Conservation (phyloP, 345 rosid genomes). For the Salix suchowensis region DNA sequence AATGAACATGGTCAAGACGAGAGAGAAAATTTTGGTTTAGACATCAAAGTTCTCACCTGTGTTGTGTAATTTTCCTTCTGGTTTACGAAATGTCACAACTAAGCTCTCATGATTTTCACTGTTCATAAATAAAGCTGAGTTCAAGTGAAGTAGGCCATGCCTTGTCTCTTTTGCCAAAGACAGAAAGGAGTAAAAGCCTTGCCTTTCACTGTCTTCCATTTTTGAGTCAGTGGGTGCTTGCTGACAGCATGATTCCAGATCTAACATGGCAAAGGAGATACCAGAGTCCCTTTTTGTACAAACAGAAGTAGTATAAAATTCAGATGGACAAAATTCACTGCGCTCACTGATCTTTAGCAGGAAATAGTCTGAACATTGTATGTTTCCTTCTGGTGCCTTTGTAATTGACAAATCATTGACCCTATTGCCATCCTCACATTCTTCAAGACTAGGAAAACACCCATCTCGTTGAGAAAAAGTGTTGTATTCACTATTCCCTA, state of each 20-base stretch:
- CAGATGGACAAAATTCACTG: slow-evolving; percentile 16
- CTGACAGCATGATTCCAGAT: slow-evolving; percentile 9
- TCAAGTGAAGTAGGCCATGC: slow-evolving; percentile 10
- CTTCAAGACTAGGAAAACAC: neutral
- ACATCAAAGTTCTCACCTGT: slow-evolving; percentile 30
- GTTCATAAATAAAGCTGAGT: slow-evolving; percentile 30
- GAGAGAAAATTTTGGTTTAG: neutral
- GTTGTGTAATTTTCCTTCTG: slow-evolving; percentile 20
- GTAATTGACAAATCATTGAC: slow-evolving; percentile 3
- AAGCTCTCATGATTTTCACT: slow-evolving; percentile 14
- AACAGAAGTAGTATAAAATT: neutral
- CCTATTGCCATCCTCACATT: neutral
- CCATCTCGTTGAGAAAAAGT: slow-evolving; percentile 19
- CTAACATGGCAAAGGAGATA: slow-evolving; percentile 7
- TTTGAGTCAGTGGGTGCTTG: neutral
- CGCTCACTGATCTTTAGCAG: neutral
- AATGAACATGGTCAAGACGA: neutral
- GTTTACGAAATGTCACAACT: slow-evolving; percentile 9
- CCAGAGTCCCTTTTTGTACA: slow-evolving; percentile 22
- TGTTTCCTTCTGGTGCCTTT: slow-evolving; percentile 14
- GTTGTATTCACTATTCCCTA: slow-evolving; percentile 12
- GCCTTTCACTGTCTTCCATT: slow-evolving; percentile 17
- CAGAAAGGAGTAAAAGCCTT: slow-evolving; percentile 16
- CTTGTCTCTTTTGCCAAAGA: slow-evolving; percentile 8
- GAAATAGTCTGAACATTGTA: slow-evolving; percentile 11